Evolutionary conservation across 208 protist species (phyloP).

Genomic region (Acanthamoeba lenticulata): DNA sequence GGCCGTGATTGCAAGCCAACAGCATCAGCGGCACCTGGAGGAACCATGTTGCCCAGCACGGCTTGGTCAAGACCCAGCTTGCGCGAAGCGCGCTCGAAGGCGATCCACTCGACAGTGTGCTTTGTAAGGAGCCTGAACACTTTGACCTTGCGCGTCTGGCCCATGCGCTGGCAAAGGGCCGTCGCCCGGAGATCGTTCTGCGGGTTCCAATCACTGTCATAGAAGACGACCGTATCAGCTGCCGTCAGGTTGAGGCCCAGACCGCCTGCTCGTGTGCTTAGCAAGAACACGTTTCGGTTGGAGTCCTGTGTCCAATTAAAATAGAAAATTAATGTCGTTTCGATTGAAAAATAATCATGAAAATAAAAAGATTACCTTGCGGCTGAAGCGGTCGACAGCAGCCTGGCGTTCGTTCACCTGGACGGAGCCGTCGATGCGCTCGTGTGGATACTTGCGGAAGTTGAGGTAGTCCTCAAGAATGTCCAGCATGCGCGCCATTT

Average conservation of each 20-base stretch:
- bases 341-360: too few relatives aligned
- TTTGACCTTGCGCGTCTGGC: constrained; percentile 86
- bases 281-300: too few relatives aligned
- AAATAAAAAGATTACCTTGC: too few relatives aligned
- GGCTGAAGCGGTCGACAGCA: constrained; percentile 87
- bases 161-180: constrained; percentile 87
- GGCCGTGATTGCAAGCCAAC: background rate
- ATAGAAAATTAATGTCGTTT: too few relatives aligned
- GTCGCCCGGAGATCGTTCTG: constrained; percentile 83
- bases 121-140: constrained; percentile 84
- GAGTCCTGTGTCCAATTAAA: too few relatives aligned
- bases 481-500: constrained; percentile 87
- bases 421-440: constrained; percentile 88
- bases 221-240: constrained; percentile 90
- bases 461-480: constrained; percentile 88
- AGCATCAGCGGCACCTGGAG: constrained; percentile 81
- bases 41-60: constrained; percentile 82
- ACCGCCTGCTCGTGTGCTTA: constrained; percentile 88
- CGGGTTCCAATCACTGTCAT: constrained; percentile 89
- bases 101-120: constrained; percentile 90
- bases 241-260: constrained; percentile 89
- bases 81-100: constrained; percentile 89
- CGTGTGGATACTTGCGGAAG: constrained; percentile 80
- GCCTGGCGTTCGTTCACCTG: constrained; percentile 83
- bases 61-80: constrained; percentile 89